Base-by-base conservation (phyloP, 306 rosid species). In the Ceratonia siliqua region DNA sequence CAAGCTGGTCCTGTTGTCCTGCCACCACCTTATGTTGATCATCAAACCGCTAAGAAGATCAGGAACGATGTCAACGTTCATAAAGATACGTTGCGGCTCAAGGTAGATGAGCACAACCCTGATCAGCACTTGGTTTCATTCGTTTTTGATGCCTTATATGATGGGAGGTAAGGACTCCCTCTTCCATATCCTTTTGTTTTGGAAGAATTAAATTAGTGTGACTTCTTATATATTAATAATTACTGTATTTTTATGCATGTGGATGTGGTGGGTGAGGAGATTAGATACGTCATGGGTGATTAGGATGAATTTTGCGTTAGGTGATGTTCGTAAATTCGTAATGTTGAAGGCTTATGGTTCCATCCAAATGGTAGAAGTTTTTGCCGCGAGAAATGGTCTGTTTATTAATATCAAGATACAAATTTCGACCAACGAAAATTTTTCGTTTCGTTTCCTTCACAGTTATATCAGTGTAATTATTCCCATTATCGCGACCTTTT, bases 61-160 rank as follows among this genome's bases (percentile, higher is more conserved):
- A 86, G 78, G 79, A 94, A 90, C 49, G 90, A 90, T 74, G 99
- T 92, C 24, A 94, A 92, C 65, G 87, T 94, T 75, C 95, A 82
- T 57, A 94, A 89, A 76, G 89, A 86, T 25, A 90, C 95, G 32
- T 59, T 94, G 62, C 73, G 75, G 68, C 64, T 94, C 1, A 85
- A 83, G 77, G 43, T 85, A 1, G 97, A 94, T 74, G 90, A 86
- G 68, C 81, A 41, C 49, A 82, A 88, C 63, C 88, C 95, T 21
- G 88, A 92, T 90, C 95, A 90, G 10, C 89, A 82, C 61, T 83
- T 94, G 86, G 82, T 92, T 27, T 88, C 97, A 20, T 92, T 94
- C 72, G 87, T 82, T 73, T 94, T 94, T 15, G 97, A 94, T 70
- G 96, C 96, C 39, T 45, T 88, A 28, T 89, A 45, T 70, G 88